Base-by-base conservation (phyloP, 2,329 filamentous ascomycete species). In the Chrysosporium keratinophilum region DNA sequence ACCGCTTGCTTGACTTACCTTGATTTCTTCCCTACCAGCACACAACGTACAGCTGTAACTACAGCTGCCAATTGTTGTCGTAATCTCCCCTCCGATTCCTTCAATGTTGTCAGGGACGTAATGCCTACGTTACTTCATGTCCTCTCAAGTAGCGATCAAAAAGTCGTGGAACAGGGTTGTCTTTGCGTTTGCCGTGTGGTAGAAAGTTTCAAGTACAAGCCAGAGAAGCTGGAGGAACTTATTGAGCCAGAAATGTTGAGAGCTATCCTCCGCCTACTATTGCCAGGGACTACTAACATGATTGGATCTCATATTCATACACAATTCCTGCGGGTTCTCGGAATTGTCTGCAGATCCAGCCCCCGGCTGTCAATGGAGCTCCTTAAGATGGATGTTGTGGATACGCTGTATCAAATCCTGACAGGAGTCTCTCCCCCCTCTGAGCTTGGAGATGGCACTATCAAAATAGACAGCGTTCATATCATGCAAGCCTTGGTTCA, bases 401-500 rank as follows among this genome's bases (percentile, higher is more conserved):
- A 97, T 69, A 98, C 93, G 0, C 76, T 98, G 1, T 98, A 97
- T 66, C 93, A 98, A 69, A 97, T 98, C 41, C 73, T 98, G 48
- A 97, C 93, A 0, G 93, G 93, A 17, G 88, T 98, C 1, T 97
- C 93, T 0, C 90, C 93, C 1, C 93, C 93, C 0, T 80, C 77
- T 58, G 87, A 85, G 34, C 83, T 79, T 1, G 83, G 89, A 35
- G 84, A 91, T 66, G 52, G 44, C 0, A 15, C 49, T 14, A 41
- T 58, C 14, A 95, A 94, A 71, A 85, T 97, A 59, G 91, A 97
- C 69, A 95, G 89, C 65, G 91, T 97, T 53, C 81, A 98, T 44
- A 93, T 98, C 63, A 98, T 98, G 94, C 93, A 98, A 72, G 89
- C 94, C 37, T 77, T 98, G 58, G 95, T 98, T 50, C 93, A 97